These are phyloP conservation scores for Alternaria sp. DNA, from an alignment of 2,329 filamentous ascomycete species.

Conservation along the genomic window DNA sequence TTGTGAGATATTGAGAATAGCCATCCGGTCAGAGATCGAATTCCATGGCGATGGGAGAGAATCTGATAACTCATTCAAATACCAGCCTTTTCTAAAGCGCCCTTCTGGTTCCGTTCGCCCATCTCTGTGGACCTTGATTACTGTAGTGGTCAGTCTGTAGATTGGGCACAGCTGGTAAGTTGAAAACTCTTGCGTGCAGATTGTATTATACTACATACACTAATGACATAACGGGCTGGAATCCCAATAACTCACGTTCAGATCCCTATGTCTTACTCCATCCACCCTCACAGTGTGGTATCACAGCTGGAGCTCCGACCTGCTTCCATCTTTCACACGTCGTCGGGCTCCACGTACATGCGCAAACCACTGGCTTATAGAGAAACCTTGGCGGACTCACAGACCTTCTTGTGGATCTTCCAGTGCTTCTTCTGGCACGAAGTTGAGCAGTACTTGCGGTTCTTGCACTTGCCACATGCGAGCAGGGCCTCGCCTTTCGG, in stretches of 20 bases:
- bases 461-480: slow-evolving; percentile 37
- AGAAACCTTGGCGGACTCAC: slow-evolving; percentile 9
- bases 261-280: background rate
- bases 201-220: background rate
- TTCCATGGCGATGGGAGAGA: background rate
- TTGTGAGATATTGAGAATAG: background rate
- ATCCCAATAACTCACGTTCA: background rate
- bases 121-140: background rate
- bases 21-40: background rate
- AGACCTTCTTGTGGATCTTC: slow-evolving; percentile 46
- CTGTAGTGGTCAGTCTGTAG: background rate
- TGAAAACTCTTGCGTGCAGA: background rate
- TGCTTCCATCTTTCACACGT: background rate
- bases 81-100: background rate
- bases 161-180: background rate
- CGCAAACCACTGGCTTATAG: background rate
- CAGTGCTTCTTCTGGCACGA: slow-evolving; percentile 45
- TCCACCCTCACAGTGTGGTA: too few species aligned
- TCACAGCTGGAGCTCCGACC: background rate
- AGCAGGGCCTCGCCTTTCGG: slow-evolving; percentile 21
- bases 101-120: background rate
- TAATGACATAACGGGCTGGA: background rate
- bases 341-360: background rate
- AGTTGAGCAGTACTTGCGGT: slow-evolving; percentile 39
- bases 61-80: background rate